Evolutionary conservation across 371 early-diverging fungal species (phyloP), one percentile per base, ranked within the genome.

Genomic region (Mucor lusitanicus): DNA sequence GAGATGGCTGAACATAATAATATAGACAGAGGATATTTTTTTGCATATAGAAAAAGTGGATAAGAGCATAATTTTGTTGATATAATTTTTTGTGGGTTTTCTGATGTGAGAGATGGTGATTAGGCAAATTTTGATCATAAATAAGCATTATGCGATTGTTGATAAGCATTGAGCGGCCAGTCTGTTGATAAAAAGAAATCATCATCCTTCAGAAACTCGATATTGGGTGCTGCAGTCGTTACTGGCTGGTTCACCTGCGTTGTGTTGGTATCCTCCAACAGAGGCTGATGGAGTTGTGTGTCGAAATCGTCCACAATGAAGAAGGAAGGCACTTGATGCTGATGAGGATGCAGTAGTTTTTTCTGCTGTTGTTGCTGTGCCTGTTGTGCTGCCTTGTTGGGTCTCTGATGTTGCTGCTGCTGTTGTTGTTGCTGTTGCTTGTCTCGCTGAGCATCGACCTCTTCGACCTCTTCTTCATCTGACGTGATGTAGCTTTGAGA

Each of bases 231-330:
- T 23, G 65, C 46, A 8, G 63, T 37, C 19, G 58, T 40, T 30
- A 28, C 35, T 2, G 40, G 33, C 8, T 53, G n/a, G 32, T 56
- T 56, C 13, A 9, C 17, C 19, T 28, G 56, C 6, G 40, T 44
- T 44, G 60, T 42, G 17, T 60, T 60, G 15, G 17, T 28, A 21
- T 27, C 37, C 13, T 48, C 30, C 17, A 59, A 11, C 1, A 23
- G 9, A n/a, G 40, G 50, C 6, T 59, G 40, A 23, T 64, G 60
- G 19, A 69, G 53, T 39, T 73, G 69, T 3, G 66, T 63, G 23
- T 73, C 69, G 37, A 73, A 73, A 40, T 69, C 73, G 63, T 73
- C 73, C 0, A 73, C 73, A 37, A 73, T 55, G 48, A 73, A 73
- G 12, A 73, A 57, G 7, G 65, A 32, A 17, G 68, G 72, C 2